Percentiles rank a stretch among this genome's conserved stretches.
Evolutionary conservation across 2,329 filamentous ascomycete species (phyloP).

Genomic region (Blumeria graminis): DNA sequence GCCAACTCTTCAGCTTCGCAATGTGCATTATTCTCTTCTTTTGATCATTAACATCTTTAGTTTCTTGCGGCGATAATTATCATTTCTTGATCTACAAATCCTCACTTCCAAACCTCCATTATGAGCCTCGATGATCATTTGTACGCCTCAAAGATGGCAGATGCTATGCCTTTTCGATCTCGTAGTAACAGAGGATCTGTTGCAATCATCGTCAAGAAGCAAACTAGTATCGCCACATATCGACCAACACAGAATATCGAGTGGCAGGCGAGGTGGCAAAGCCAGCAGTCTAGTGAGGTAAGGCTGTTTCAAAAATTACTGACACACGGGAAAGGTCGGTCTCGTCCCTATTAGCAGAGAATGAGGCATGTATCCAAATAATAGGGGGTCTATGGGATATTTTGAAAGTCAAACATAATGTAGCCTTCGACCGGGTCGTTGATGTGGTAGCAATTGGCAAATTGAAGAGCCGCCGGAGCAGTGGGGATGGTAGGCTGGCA

Average conservation of each 20-base stretch:
- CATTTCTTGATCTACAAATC: too few relatives aligned
- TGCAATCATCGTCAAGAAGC: too few relatives aligned
- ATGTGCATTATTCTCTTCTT: too few relatives aligned
- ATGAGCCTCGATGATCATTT: too few relatives aligned
- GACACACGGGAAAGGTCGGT: background rate
- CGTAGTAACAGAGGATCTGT: too few relatives aligned
- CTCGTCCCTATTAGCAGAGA: background rate
- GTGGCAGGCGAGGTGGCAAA: background rate
- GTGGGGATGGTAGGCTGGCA: background rate
- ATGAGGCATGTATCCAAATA: background rate
- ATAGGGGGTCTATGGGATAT: background rate
- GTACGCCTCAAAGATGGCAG: too few relatives aligned
- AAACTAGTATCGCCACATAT: too few relatives aligned
- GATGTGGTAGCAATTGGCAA: background rate
- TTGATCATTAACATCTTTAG: too few relatives aligned
- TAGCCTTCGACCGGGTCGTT: background rate
- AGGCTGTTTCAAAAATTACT: background rate
- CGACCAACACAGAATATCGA: background rate
- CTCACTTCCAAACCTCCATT: too few relatives aligned
- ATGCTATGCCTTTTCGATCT: too few relatives aligned
- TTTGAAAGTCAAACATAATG: background rate
- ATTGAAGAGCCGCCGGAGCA: background rate
- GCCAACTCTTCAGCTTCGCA: too few relatives aligned
- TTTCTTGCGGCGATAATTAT: too few relatives aligned
- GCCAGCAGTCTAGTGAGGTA: background rate